Evolutionary conservation across 2,329 filamentous ascomycete genomes (phyloP), one percentile per base, ranked within the genome.

Genomic region (Penicillium sp.): DNA sequence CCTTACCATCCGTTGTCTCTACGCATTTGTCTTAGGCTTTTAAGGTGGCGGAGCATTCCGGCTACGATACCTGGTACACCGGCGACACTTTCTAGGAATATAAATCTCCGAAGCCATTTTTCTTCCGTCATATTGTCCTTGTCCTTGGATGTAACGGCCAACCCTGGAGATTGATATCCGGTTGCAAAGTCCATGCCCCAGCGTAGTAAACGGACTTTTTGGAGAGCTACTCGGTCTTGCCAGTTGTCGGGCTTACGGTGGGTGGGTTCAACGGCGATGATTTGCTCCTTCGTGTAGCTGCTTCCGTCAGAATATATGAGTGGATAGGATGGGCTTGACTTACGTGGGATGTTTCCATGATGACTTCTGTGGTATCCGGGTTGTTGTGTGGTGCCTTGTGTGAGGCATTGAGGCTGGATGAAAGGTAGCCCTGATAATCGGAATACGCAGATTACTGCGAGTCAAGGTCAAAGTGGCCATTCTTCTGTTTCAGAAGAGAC

Each of bases 1-100:
- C 64, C 64, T 64, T 69, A 84, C 87, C 88, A 98, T 69, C 95
- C 95, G 66, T 98, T 96, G 73, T 98, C 93, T 55, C 93, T 82
- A 81, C 91, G 92, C 82, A 98, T 88, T 26, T 88, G 84, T 45
- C 93, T 83, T 68, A 98, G 83, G 63, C 88, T 93, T 71, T 89
- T 87, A 35, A 98, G 82, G 76, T 99, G 95, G 31, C 95, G 83
- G 16, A 98, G 81, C 90, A 96, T 97, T 24, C 92, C 95, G 0
- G 89, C 95, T 0, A 98, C 93, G 91, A 98, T 98, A 8, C 95
- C 95, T 0, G 95, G 95, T 0, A 98, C 95, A 33, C 92, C 95
- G 11, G 95, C 95, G 37, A 99, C 91, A 50, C 89, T 93, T 75
- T 99, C 95, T 35, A 99, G 83, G 75, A 99, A 99, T 65, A 99